Base-by-base conservation (phyloP, 2,329 filamentous ascomycete genomes). In the Pseudogymnoascus sp. region DNA sequence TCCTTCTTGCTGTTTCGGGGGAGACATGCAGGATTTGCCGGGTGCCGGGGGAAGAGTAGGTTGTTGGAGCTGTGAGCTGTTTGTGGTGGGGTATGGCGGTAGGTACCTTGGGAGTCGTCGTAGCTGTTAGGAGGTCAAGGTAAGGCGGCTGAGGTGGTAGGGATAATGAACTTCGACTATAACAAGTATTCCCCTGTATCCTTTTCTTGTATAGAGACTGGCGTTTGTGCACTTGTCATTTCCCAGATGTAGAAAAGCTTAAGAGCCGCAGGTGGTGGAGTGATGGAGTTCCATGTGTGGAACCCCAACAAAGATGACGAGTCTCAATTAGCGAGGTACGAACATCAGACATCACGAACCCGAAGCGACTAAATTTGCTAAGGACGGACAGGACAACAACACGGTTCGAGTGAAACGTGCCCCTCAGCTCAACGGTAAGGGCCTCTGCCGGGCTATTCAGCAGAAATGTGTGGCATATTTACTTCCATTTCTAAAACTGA, bases 401-500 rank as follows among this genome's bases (percentile, higher is more conserved):
- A 31, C 51, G 16, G 11, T 57, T 34, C 51, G 28, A 57, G 51
- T 57, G 51, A 57, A 54, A 34, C 28, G 51, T 57, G 51, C 1
- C n/a, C 11, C 28, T 57, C 28, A 34, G n/a, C 25, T 34, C 34
- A 21, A 57, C 6, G 28, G 51, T 57, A 43, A 25, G 19, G 39
- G 23, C 39, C 39, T 61, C 34, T 31, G n/a, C 10, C 39, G 60
- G 39, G 60, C 60, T 43, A 43, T 61, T 57, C 21, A 65, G 13
- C 39, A n/a, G 48, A 67, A 63, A 87, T 88, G 85, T 88, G 85
- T 73, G 85, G 85, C 67, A 87, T 87, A 62, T 79, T 86, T 72
- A 80, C 77, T 37, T 74, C 76, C 43, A 77, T 87, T 62, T 80
- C 80, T 19, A 71, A 72, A 31, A 65, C 70, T 57, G 67, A 61